Evolutionary conservation across 1,284 basidiomycete genomes (phyloP), one percentile per base, ranked within the genome.

Genomic region (Cutaneotrichosporon dermatis): DNA sequence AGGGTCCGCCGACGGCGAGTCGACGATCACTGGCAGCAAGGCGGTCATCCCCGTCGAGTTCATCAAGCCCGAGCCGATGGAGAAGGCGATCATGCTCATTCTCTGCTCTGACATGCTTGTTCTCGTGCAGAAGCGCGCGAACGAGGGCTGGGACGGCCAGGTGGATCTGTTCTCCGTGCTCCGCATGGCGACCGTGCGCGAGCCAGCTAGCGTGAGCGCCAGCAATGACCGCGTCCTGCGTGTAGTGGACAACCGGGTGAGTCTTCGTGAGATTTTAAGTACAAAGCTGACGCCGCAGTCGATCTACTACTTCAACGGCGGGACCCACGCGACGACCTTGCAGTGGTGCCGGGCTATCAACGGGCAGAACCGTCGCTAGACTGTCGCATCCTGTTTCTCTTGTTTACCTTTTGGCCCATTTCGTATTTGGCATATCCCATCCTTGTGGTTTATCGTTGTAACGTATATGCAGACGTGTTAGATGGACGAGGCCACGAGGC

Each of bases 111-210:
- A 98, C 75, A 80, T 98, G 62, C 81, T 96, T 68, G 92, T 97
- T 16, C 81, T 96, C 4, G 61, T 92, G 87, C 79, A 86, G 87
- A 68, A 86, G 87, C 66, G 90, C 89, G 51, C 59, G 33, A 85
- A 87, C 54, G 82, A 83, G 66, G 91, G 92, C 66, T 85, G 84
- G 44, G 80, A 82, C 51, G 86, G 84, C 11, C 77, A 73, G 16
- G 90, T 96, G 40, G 92, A 96, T 73, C 82, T 96, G 16, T 96
- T 91, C 88, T 91, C 90, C 43, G 93, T 96, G 45, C 79, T 96
- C 60, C 83, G 93, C 51, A 91, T 97, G 89, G 90, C 90, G 75
- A 93, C 89, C 0, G 77, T 90, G 59, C 86, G 87, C 37, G 90
- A 90, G 73, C 91, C 89, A 6, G 91, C 90, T n/a, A 91, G 88